phyloP scores from a whole-genome alignment of 2,329 filamentous ascomycete species.

The Cercospora zeina region DNA sequence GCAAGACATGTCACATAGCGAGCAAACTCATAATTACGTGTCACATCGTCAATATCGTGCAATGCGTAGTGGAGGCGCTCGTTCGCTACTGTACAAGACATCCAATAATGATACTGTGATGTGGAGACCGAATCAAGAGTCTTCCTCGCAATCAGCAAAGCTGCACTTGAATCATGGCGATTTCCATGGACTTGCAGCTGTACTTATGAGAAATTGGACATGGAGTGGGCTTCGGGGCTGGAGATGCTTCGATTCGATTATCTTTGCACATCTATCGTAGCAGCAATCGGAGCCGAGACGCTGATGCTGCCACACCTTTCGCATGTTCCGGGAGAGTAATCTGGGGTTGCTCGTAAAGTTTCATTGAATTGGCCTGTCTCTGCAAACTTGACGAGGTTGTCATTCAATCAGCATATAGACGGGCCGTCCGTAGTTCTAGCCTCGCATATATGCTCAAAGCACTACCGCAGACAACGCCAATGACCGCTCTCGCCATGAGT shows the following conservation, averaged over 20 bases:
- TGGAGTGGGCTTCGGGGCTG: neutral
- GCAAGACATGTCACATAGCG: too few species aligned
- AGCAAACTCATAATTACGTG: too few species aligned
- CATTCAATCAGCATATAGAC: constrained; percentile 25
- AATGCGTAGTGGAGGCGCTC: too few species aligned
- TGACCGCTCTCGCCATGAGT: constrained; percentile 29
- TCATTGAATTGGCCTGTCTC: constrained; percentile 20
- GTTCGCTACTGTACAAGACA: too few species aligned
- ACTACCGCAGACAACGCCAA: constrained; percentile 28
- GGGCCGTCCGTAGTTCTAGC: constrained; percentile 16
- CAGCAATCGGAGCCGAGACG: neutral
- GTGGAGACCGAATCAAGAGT: too few species aligned
- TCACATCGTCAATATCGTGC: too few species aligned
- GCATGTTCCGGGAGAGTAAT: neutral
- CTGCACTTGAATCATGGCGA: too few species aligned
- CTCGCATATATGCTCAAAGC: constrained; percentile 22
- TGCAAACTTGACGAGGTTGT: constrained; percentile 24
- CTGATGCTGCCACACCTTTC: neutral
- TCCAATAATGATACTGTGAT: too few species aligned
- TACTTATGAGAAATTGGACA: too few species aligned
- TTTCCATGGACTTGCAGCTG: too few species aligned
- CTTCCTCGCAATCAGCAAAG: too few species aligned
- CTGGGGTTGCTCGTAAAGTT: constrained; percentile 19
- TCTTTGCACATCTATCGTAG: neutral
- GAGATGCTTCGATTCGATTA: neutral